Evolutionary conservation across 2,329 filamentous ascomycete species (phyloP).

Genomic region (Pseudocercospora ulei): DNA sequence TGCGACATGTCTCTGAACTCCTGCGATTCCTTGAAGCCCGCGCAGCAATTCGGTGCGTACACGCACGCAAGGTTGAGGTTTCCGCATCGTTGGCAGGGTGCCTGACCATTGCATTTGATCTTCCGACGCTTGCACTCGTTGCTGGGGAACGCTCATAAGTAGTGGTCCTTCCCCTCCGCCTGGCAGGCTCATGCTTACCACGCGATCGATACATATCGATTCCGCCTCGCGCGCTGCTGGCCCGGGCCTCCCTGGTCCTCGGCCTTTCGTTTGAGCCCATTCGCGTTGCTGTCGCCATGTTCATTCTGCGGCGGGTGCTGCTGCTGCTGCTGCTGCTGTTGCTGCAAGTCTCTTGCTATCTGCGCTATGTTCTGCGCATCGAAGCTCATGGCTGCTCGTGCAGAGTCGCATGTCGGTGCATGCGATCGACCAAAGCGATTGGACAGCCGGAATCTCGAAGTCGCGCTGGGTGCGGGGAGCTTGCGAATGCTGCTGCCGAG

Average conservation of each 20-base stretch:
- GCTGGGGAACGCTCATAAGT: constrained; percentile 33
- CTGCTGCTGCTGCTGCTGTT: constrained; percentile 15
- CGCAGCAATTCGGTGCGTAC: constrained; percentile 61
- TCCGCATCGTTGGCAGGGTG: constrained; percentile 55
- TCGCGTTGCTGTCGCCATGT: constrained; percentile 23
- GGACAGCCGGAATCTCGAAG: background rate
- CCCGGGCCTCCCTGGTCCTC: constrained; percentile 40
- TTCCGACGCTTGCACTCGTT: constrained; percentile 58
- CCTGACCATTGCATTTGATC: constrained; percentile 59
- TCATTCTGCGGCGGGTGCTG: constrained; percentile 15
- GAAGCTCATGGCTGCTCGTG: constrained; percentile 5
- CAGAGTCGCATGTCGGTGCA: constrained; percentile 4
- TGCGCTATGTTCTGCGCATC: constrained; percentile 21
- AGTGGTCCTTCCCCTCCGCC: background rate
- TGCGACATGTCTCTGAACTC: constrained; percentile 75
- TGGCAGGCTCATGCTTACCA: constrained; percentile 44
- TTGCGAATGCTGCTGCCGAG: constrained; percentile 1
- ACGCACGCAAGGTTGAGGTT: constrained; percentile 55
- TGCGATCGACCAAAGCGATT: constrained; percentile 8
- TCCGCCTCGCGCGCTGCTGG: constrained; percentile 49
- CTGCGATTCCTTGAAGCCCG: constrained; percentile 83
- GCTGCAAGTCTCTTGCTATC: constrained; percentile 20
- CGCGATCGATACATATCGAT: constrained; percentile 58
- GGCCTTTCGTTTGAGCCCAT: constrained; percentile 36
- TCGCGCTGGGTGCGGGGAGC: background rate